Base-by-base conservation (phyloP, 1,284 basidiomycete species). In the Spongiforma sp. region DNA sequence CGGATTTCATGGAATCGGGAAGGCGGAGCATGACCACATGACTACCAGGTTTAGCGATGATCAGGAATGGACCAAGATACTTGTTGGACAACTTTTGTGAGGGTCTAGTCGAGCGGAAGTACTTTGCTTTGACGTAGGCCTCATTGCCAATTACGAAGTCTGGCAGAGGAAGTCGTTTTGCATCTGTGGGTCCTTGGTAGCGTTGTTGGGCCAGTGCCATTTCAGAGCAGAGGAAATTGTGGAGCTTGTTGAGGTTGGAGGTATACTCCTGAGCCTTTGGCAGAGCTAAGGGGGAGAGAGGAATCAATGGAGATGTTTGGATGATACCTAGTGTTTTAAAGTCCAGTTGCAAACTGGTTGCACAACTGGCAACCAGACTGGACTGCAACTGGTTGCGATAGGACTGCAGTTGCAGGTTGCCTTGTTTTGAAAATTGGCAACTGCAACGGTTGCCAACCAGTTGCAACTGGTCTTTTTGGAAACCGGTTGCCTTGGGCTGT, bases 61-160 rank as follows among this genome's bases (percentile, higher is more conserved):
- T 63, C 6, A 37, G 58, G 63, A 67, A 78, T 1, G 73, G 76
- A 9, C 77, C 74, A 5, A 71, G 50, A 30, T 61, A 61, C 19
- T 64, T 67, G 28, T 67, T 56, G 33, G 72, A 69, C 19, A 78
- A 65, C 59, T 78, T 78, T 62, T 72, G 67, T 5, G 72, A 65
- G 9, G 56, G 57, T 21, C 43, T 2, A 11, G 57, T 65, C 3
- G 55, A 61, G 8, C 30, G 32, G 39, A 63, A 55, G 32, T 48
- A 59, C 26, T 60, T 63, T 2, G 57, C 61, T 30, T 64, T 65
- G 59, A 65, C 19, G 24, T 41, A 65, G 4, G 55, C 60, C 26
- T 57, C 21, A 24, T 60, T 52, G 5, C 62, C 37, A 43, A 63
- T 21, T n/a, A 33, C 41, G 19, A 60, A 60, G 15, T 60, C 48